Evolutionary conservation across 148 eudicot genomes (phyloP).

Genomic region (Gaultheria prostrata): DNA sequence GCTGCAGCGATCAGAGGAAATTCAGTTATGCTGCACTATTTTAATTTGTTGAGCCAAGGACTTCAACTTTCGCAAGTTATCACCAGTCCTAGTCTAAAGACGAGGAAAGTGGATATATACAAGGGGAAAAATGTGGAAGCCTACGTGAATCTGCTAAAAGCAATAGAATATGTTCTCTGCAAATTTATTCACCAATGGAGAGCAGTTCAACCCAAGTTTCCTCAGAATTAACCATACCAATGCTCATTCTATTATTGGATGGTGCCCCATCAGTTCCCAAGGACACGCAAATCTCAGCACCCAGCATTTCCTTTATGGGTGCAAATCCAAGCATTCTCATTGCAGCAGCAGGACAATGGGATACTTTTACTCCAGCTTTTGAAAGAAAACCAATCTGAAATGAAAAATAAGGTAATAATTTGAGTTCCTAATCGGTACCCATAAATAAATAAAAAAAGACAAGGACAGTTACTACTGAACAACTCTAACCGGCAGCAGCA

Average conservation of each 20-base stretch:
- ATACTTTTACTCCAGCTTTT: conserved; percentile 74
- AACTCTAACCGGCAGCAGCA: not conserved
- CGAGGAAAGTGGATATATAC: not conserved
- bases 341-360: conserved; percentile 98
- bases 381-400: conserved; percentile 67
- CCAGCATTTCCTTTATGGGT: conserved; percentile 79
- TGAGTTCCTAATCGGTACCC: not conserved
- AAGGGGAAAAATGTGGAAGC: not conserved
- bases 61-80: not conserved
- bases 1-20: not conserved
- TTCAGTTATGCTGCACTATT: not conserved
- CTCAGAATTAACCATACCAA: conserved; percentile 37
- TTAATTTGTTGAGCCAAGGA: not conserved
- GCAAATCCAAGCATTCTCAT: conserved; percentile 98
- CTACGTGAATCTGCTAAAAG: not conserved
- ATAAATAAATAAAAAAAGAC: not conserved
- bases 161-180: not conserved
- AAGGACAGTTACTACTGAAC: not conserved
- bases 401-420: conserved; percentile 9
- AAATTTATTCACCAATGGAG: not conserved
- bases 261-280: conserved; percentile 98
- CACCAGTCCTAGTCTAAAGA: not conserved
- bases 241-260: conserved; percentile 97
- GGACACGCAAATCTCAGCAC: conserved; percentile 80
- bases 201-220: conserved; percentile 3